Conservation (phyloP, 2,329 filamentous ascomycete genomes). For the Bipolaris oryzae region DNA sequence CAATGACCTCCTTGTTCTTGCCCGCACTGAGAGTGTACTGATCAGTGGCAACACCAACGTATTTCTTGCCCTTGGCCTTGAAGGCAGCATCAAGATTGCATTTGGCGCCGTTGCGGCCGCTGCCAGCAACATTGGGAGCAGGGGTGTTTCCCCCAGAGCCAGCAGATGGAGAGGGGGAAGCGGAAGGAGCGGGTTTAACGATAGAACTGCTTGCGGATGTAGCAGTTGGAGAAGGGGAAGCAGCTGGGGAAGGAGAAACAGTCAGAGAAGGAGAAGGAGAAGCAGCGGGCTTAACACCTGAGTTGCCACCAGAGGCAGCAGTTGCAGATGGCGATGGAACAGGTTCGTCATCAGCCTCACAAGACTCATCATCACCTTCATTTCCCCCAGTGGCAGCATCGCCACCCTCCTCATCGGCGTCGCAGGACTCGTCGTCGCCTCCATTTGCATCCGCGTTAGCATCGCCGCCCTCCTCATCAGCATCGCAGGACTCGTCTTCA, state of each 20-base stretch:
- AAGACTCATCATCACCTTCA: neutral
- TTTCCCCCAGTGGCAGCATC: neutral
- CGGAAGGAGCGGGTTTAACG: neutral
- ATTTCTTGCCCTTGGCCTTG: conserved; percentile 68
- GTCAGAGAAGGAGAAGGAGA: neutral
- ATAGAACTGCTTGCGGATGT: conserved; percentile 12
- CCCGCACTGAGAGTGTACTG: conserved; percentile 57
- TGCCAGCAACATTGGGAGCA: conserved; percentile 19
- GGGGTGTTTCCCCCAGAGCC: conserved; percentile 3
- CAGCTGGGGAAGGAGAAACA: too few species aligned
- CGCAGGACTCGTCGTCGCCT: neutral
- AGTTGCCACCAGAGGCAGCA: conserved; percentile 11
- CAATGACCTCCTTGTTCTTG: conserved; percentile 63
- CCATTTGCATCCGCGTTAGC: neutral
- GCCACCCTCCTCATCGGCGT: conserved; percentile 2
- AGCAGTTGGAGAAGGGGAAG: conserved; percentile 11
- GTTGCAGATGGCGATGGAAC: conserved; percentile 8
- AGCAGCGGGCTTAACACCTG: neutral
- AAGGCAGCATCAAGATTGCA: conserved; percentile 60
- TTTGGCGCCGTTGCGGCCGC: conserved; percentile 26
- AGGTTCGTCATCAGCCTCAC: conserved; percentile 1
- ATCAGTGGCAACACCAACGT: conserved; percentile 66
- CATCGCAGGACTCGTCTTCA: neutral
- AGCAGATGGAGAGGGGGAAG: neutral
- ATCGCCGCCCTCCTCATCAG: conserved; percentile 4